A percentile compares a stretch with the other conserved stretches of the same genome.
phyloP scores from a whole-genome alignment of 2,329 filamentous ascomycete species.

The Cladophialophora immunda region DNA sequence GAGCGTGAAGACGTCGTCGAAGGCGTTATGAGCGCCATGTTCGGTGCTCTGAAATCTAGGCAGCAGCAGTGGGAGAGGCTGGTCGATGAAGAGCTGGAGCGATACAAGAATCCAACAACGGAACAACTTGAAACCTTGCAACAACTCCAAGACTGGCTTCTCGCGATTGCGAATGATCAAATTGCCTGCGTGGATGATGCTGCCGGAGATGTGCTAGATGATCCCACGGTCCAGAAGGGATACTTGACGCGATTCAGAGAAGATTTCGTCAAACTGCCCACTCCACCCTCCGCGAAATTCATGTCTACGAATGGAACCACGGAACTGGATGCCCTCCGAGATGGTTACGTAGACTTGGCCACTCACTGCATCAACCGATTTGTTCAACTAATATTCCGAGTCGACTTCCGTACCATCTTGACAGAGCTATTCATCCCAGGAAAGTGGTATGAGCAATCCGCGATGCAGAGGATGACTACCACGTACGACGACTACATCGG shows the following conservation, averaged over 20 bases:
- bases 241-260: constrained; percentile 88
- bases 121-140: constrained; percentile 74
- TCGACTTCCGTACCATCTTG: constrained; percentile 86
- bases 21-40: constrained; percentile 96
- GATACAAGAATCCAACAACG: constrained; percentile 67
- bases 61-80: constrained; percentile 88
- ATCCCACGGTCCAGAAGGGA: constrained; percentile 74
- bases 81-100: constrained; percentile 82
- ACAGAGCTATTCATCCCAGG: constrained; percentile 84
- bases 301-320: constrained; percentile 73
- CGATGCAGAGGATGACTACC: constrained; percentile 91
- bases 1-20: constrained; percentile 89
- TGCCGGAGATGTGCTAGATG: constrained; percentile 73
- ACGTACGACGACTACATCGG: constrained; percentile 95
- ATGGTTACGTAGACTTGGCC: constrained; percentile 93
- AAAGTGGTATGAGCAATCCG: constrained; percentile 84
- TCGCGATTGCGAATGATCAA: constrained; percentile 97
- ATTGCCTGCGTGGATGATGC: constrained; percentile 97
- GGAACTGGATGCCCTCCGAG: constrained; percentile 78
- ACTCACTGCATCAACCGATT: constrained; percentile 93
- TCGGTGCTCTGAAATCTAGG: constrained; percentile 80
- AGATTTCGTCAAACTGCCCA: constrained; percentile 82
- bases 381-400: constrained; percentile 83
- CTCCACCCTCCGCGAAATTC: constrained; percentile 71
- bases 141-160: constrained; percentile 83